Evolutionary conservation across 176 grass and related monocot species (phyloP), one percentile per base, ranked within the genome.

Genomic region (Cocos nucifera): DNA sequence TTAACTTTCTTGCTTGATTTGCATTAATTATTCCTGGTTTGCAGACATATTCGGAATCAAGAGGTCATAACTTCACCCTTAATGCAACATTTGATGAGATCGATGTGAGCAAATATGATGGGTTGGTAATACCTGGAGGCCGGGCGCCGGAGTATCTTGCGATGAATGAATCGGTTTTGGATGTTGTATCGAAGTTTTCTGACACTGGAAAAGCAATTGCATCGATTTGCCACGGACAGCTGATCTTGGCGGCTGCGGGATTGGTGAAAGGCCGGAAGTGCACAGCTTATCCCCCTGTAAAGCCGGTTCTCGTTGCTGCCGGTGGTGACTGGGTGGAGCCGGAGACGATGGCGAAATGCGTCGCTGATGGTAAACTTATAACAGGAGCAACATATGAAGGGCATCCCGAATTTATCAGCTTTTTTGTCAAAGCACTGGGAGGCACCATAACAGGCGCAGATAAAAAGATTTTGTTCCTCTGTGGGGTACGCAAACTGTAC

Each of bases 81-180:
- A 97, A 88, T 73, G 81, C 84, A 62, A 67, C 87, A 24, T 97
- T 82, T 27, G 75, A 79, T 67, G 83, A 79, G 48, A 66, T 85
- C 50, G 72, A 66, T 19, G 51, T 57, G 4, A 48, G 58, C 55
- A 72, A 22, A 51, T 97, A 91, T 54, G 81, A 88, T 75, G 93
- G 93, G 2, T 52, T 97, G 50, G 75, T 97, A 57, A 88, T 97
- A 62, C 93, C 93, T 57, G 93, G 93, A 60, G 93, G 87, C 4
- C 76, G 93, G 63, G 84, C 93, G 71, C 84, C 81, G 18, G 93
- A 91, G 60, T 97, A 97, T 49, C 93, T 97, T 57, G 84, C 93
- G 16, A 77, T 88, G 62, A 59, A 97, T 85, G 73, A 60, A 18
- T 75, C 78, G 16, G 83, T 97, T 18, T 57, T 88, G 6, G 61